Base-by-base conservation (phyloP, 1,139 yeast species). In the Schwanniomyces etchellsii region DNA sequence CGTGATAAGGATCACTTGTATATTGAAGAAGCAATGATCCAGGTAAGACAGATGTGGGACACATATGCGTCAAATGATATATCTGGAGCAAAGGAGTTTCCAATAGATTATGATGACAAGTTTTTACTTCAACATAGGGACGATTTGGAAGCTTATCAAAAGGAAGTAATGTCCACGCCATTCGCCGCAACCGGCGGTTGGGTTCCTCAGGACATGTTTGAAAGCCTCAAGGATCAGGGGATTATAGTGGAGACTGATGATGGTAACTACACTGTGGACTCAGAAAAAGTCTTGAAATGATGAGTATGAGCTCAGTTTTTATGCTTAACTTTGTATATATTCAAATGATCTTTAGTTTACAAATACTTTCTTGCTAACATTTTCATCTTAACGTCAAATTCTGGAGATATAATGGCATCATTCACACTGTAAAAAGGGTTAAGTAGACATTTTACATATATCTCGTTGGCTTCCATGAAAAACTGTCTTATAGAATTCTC, bases 181-280 rank as follows among this genome's bases (percentile, higher is more conserved):
- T 88, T 88, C 55, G 80, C 85, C 22, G 93, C 93, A 29, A 84
- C 96, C 23, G 83, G 85, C 35, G 96, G 96, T 4, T 89, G 96
- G 96, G 73, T 91, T 35, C 96, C 97, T 16, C 95, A 85, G 52
- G 95, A 86, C 49, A 75, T 86, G 81, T 88, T 89, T 50, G 81
- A 75, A 27, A 73, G 74, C 34, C 67, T 86, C 43, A 57, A 74
- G 28, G 75, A 74, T 14, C 79, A 78, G 40, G 93, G 91, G 1
- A 64, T 81, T 35, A 62, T 89, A 32, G 63, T 55, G 20, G 55
- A 52, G 30, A 56, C 50, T 20, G 53, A 46, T 16, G 43, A 55
- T 26, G 72, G 70, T 14, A 57, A 66, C 42, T 62, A 49, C 42
- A 48, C 46, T 32, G 44, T 67, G 26, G 69, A 62, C 32, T 53